Evolutionary conservation across 2,329 filamentous ascomycete genomes (phyloP).

Genomic region (Cordyceps farinosa): DNA sequence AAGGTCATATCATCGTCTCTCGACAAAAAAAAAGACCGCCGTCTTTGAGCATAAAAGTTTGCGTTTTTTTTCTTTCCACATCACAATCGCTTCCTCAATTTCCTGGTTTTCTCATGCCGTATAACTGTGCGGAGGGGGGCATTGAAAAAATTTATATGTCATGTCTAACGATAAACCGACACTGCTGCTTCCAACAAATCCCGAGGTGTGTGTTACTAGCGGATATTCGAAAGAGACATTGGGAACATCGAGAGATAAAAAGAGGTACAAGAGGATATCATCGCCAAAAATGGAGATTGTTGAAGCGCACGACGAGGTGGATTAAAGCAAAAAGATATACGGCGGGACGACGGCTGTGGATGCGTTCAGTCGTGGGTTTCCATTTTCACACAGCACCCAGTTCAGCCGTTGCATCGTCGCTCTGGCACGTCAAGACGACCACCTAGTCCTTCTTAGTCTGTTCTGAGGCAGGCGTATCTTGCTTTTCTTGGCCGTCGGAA

Average conservation of each 20-base stretch:
- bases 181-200: conserved; percentile 11
- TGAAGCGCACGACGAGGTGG: conserved; percentile 3
- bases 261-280: conserved; percentile 15
- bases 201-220: not conserved
- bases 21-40: not conserved
- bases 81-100: not conserved
- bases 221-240: conserved; percentile 1
- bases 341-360: not conserved
- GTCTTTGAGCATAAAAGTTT: not conserved
- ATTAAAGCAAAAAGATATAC: conserved; percentile 16
- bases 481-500: conserved; percentile 8
- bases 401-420: conserved; percentile 18
- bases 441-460: conserved; percentile 38
- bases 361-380: conserved; percentile 6
- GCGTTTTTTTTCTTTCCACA: not conserved
- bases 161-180: conserved; percentile 14
- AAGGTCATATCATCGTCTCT: conserved; percentile 10
- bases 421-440: conserved; percentile 23
- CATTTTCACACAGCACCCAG: conserved; percentile 20
- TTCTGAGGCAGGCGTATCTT: conserved; percentile 19
- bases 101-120: not conserved
- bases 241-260: not conserved
- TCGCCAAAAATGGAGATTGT: conserved; percentile 12
- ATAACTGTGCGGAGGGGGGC: not conserved
- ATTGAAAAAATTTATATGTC: not conserved